A percentile compares a stretch with the other conserved stretches of the same genome.
Evolutionary conservation across 768 basidiomycete species (phyloP).

Genomic region (Tricholomella constricta): DNA sequence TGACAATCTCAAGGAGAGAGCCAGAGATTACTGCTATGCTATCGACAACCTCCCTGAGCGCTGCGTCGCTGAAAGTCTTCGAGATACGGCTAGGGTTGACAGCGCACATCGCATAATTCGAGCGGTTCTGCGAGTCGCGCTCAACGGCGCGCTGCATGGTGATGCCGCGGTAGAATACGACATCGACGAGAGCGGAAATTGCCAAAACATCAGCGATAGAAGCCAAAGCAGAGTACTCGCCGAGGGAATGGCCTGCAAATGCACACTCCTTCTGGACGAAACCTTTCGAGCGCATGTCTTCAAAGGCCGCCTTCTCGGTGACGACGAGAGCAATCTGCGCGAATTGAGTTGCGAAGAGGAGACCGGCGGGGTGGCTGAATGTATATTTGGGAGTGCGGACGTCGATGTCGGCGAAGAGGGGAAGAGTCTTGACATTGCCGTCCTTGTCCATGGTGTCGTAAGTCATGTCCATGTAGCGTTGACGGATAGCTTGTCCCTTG

Average conservation of each 20-base stretch:
- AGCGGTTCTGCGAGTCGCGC: constrained; percentile 89
- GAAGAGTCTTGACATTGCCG: constrained; percentile 93
- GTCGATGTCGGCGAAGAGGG: constrained; percentile 95
- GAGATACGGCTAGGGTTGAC: constrained; percentile 96
- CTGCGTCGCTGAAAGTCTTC: constrained; percentile 91
- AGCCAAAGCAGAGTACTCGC: constrained; percentile 97
- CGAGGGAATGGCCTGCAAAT: constrained; percentile 97
- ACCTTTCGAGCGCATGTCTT: constrained; percentile 96
- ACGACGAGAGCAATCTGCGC: constrained; percentile 98
- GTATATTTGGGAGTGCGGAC: constrained; percentile 94
- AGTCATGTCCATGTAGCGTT: constrained; percentile 99
- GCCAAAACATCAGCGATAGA: constrained; percentile 97
- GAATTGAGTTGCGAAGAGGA: constrained; percentile 97
- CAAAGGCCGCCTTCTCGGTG: constrained; percentile 97
- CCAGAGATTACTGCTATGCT: constrained; percentile 76
- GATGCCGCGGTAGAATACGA: constrained; percentile 99
- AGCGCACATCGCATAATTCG: constrained; percentile 99
- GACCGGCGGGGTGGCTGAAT: constrained; percentile 95
- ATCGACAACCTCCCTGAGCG: constrained; percentile 97
- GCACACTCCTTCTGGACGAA: constrained; percentile 90
- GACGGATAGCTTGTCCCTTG: constrained; percentile 96
- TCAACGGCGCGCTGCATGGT: constrained; percentile 99
- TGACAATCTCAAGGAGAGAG: constrained; percentile 95
- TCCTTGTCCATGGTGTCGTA: constrained; percentile 98
- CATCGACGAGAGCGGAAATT: constrained; percentile 93